Percentiles rank a stretch among this genome's conserved stretches.
Conservation (phyloP, 805 yeast species). For the Saccharomyces kudriavzevii region DNA sequence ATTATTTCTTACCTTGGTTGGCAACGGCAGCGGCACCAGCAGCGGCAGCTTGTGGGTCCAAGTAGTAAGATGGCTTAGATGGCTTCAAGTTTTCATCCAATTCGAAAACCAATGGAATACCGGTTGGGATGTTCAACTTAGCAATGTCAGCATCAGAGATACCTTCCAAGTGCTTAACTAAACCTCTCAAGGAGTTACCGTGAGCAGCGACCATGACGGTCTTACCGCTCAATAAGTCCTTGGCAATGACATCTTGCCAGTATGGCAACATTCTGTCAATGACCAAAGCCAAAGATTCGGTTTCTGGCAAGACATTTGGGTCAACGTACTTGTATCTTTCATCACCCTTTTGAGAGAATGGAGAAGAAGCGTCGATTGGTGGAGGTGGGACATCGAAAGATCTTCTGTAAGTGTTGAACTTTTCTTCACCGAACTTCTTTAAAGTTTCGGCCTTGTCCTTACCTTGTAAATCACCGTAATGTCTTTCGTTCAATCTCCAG, state of each 20-base stretch:
- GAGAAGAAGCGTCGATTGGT: conserved; percentile 62
- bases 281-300: conserved; percentile 90
- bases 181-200: conserved; percentile 96
- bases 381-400: conserved; percentile 97
- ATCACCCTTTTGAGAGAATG: conserved; percentile 81
- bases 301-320: conserved; percentile 80
- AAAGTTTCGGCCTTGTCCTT: conserved; percentile 93
- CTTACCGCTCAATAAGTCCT: conserved; percentile 76
- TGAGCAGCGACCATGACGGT: conserved; percentile 92
- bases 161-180: conserved; percentile 90
- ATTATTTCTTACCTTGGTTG: conserved; percentile 71
- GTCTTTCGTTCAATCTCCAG: conserved; percentile 98
- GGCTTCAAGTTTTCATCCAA: conserved; percentile 82
- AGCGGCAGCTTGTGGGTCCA: conserved; percentile 98
- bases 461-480: conserved; percentile 97
- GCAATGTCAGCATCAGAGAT: conserved; percentile 90
- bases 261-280: conserved; percentile 94
- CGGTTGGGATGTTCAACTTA: conserved; percentile 94
- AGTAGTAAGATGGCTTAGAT: conserved; percentile 87
- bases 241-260: conserved; percentile 90
- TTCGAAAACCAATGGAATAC: conserved; percentile 96
- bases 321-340: conserved; percentile 78
- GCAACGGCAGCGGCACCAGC: conserved; percentile 99
- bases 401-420: conserved; percentile 96
- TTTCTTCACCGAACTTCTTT: conserved; percentile 79